These are phyloP conservation scores for Tillandsia leiboldiana DNA, from an alignment of 176 grass and related monocot species.

Conservation along the genomic window DNA sequence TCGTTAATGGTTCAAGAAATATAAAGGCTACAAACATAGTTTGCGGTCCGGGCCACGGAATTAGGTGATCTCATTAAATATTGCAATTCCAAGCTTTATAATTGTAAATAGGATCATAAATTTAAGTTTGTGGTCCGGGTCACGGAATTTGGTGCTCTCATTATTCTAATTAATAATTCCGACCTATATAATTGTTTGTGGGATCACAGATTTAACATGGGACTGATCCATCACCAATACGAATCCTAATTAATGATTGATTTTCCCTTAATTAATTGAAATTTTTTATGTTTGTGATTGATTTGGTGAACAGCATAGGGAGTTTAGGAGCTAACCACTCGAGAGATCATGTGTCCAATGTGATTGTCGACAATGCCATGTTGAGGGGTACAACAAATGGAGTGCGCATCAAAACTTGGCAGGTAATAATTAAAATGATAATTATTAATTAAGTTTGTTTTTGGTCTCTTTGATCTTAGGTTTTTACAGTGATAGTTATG, in stretches of 20 bases:
- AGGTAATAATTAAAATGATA: slow-evolving; percentile 25
- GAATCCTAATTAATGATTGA: no score
- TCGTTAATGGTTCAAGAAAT: slow-evolving; percentile 46
- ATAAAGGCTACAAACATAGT: slow-evolving; percentile 39
- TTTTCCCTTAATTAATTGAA: background rate
- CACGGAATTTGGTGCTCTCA: slow-evolving; percentile 15
- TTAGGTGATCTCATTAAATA: background rate
- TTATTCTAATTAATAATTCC: background rate
- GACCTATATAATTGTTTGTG: background rate
- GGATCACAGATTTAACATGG: background rate
- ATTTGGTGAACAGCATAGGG: slow-evolving; percentile 52
- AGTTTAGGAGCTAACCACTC: slow-evolving; percentile 55
- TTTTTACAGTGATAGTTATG: no score
- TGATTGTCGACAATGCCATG: slow-evolving; percentile 50
- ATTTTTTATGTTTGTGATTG: background rate
- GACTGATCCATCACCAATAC: background rate
- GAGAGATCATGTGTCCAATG: slow-evolving; percentile 50
- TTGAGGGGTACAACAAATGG: slow-evolving; percentile 72
- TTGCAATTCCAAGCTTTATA: background rate
- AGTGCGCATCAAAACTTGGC: slow-evolving; percentile 87
- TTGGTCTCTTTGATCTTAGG: no score
- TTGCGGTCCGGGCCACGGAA: slow-evolving; percentile 63
- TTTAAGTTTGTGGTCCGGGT: slow-evolving; percentile 52
- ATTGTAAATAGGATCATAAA: background rate
- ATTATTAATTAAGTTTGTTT: background rate